A percentile compares a stretch with the other conserved stretches of the same genome.
These are phyloP conservation scores for Circinella umbellata DNA, from an alignment of 371 early-diverging fungal genomes.

Conservation along the genomic window DNA sequence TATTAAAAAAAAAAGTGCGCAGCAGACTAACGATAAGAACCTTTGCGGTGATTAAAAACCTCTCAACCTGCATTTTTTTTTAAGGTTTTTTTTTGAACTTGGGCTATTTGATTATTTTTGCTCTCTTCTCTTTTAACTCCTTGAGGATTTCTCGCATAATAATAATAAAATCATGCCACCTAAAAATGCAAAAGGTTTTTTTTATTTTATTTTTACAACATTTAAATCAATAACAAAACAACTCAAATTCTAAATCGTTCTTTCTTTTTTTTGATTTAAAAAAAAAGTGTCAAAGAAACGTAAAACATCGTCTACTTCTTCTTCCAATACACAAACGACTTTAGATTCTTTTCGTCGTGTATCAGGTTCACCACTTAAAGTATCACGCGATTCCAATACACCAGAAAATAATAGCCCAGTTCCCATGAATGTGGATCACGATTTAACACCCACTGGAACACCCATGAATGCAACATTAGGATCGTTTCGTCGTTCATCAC, in stretches of 20 bases:
- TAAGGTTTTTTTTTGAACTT: too few relatives aligned
- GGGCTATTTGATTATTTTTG: too few relatives aligned
- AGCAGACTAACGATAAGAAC: too few relatives aligned
- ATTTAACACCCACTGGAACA: not conserved
- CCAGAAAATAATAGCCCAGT: not conserved
- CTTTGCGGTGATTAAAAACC: too few relatives aligned
- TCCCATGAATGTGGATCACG: slow-evolving; percentile 19
- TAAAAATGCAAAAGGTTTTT: slow-evolving; percentile 8
- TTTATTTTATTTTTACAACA: not conserved
- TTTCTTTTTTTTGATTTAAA: too few relatives aligned
- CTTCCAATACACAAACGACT: slow-evolving; percentile 15
- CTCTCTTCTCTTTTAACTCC: too few relatives aligned
- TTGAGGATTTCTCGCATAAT: not conserved
- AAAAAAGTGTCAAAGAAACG: slow-evolving; percentile 22
- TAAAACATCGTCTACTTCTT: slow-evolving; percentile 26
- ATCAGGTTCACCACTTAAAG: slow-evolving; percentile 12
- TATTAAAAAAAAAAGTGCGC: too few relatives aligned
- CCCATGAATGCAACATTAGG: slow-evolving; percentile 16
- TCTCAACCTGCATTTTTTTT: too few relatives aligned
- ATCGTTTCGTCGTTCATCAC: slow-evolving; percentile 20
- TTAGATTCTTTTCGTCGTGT: slow-evolving; percentile 16
- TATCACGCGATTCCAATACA: slow-evolving; percentile 13
- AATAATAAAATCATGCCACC: slow-evolving; percentile 12
- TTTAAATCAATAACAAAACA: not conserved
- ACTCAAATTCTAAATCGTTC: not conserved